phyloP scores from a whole-genome alignment of 306 rosid species.

The Ziziphus jujuba region DNA sequence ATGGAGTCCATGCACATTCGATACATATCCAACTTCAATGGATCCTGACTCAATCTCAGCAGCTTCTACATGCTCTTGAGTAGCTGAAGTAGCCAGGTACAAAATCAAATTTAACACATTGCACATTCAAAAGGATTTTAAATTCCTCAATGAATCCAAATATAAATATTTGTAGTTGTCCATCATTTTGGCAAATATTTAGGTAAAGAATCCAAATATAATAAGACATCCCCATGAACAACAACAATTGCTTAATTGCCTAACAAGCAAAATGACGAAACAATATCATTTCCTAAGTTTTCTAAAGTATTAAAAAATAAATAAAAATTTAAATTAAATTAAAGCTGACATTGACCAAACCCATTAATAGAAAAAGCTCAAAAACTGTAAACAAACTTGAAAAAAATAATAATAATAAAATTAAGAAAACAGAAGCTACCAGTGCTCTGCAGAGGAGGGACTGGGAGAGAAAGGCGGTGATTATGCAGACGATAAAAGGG shows the following conservation, averaged over 20 bases:
- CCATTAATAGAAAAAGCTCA: background rate
- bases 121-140: background rate
- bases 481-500: conserved; percentile 30
- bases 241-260: no score
- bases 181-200: no score
- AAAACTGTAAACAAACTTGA: background rate
- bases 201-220: no score
- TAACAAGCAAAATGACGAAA: no score
- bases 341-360: background rate
- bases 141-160: background rate
- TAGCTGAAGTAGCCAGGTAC: conserved; percentile 37
- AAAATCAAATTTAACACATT: background rate
- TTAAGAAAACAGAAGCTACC: conserved; percentile 31
- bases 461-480: conserved; percentile 33
- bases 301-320: background rate
- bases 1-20: conserved; percentile 72
- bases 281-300: background rate
- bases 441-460: conserved; percentile 37
- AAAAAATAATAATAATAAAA: no score
- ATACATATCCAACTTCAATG: conserved; percentile 69
- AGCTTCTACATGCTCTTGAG: conserved; percentile 45
- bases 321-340: background rate
- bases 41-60: conserved; percentile 35
- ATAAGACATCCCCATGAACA: no score
- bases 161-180: no score